Percentiles rank a stretch among this genome's conserved stretches.
These are phyloP conservation scores for Mycena belliarum DNA, from an alignment of 768 basidiomycete species.

Conservation along the genomic window DNA sequence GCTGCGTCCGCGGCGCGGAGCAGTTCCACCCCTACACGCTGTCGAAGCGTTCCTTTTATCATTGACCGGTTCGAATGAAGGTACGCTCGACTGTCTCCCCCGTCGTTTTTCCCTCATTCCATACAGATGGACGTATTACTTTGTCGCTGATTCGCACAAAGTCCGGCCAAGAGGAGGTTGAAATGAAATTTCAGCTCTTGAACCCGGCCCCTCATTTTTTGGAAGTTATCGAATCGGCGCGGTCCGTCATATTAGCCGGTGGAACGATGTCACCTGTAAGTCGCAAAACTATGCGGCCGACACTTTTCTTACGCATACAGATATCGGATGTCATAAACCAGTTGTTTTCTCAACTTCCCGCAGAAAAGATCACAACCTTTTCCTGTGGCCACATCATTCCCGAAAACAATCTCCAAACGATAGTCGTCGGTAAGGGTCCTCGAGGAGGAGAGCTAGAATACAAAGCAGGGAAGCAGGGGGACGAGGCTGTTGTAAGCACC, in stretches of 20 bases:
- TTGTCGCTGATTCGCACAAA: conserved; percentile 46
- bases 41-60: conserved; percentile 81
- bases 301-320: conserved; percentile 43
- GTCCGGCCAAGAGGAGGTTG: conserved; percentile 46
- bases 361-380: conserved; percentile 70
- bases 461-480: conserved; percentile 73
- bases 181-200: conserved; percentile 87
- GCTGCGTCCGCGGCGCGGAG: conserved; percentile 32
- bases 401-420: conserved; percentile 68
- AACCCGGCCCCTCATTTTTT: conserved; percentile 88
- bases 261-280: conserved; percentile 98
- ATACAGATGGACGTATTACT: conserved; percentile 75
- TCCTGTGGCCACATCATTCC: conserved; percentile 95
- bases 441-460: conserved; percentile 75
- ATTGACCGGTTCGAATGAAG: conserved; percentile 77
- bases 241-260: conserved; percentile 89
- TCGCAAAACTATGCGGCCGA: background rate
- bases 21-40: conserved; percentile 74
- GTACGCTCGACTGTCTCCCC: conserved; percentile 33
- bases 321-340: conserved; percentile 86
- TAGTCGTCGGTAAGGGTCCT: conserved; percentile 77
- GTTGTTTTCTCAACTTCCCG: conserved; percentile 67
- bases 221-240: conserved; percentile 79
- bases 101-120: background rate
- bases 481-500: conserved; percentile 59